Conservation (phyloP, 352 stramenopile species). For the Phytophthora pluvialis region DNA sequence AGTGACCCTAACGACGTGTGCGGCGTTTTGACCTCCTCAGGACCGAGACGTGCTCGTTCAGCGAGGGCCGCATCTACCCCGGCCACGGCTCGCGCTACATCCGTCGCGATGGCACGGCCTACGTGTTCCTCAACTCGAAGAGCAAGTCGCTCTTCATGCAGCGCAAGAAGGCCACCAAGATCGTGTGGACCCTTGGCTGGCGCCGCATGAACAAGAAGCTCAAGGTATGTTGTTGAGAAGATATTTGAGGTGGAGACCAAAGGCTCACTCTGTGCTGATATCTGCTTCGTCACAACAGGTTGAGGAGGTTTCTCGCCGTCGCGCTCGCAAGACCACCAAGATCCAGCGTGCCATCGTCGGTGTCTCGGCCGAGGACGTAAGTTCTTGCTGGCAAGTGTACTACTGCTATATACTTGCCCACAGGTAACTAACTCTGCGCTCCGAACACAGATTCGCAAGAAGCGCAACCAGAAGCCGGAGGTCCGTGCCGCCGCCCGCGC, state of each 20-base stretch:
- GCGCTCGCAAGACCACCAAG: conserved; percentile 95
- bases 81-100: conserved; percentile 99
- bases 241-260: not conserved
- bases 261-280: conserved; percentile 6
- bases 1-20: conserved; percentile 30
- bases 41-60: conserved; percentile 93
- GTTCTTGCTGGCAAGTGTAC: conserved; percentile 11
- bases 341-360: conserved; percentile 97
- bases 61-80: conserved; percentile 96
- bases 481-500: conserved; percentile 91
- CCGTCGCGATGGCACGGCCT: conserved; percentile 95
- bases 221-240: conserved; percentile 69
- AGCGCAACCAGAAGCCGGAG: conserved; percentile 96
- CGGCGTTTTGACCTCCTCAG: conserved; percentile 39
- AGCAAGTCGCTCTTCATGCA: conserved; percentile 98
- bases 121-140: conserved; percentile 97
- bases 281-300: conserved; percentile 43
- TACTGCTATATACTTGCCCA: not conserved
- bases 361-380: conserved; percentile 94
- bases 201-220: conserved; percentile 99
- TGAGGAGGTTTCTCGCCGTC: conserved; percentile 83
- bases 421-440: not conserved
- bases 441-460: conserved; percentile 94
- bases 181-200: conserved; percentile 98
- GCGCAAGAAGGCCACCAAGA: conserved; percentile 99